Conservation (phyloP, 352 stramenopile genomes). For the Blastocystis sp. region DNA sequence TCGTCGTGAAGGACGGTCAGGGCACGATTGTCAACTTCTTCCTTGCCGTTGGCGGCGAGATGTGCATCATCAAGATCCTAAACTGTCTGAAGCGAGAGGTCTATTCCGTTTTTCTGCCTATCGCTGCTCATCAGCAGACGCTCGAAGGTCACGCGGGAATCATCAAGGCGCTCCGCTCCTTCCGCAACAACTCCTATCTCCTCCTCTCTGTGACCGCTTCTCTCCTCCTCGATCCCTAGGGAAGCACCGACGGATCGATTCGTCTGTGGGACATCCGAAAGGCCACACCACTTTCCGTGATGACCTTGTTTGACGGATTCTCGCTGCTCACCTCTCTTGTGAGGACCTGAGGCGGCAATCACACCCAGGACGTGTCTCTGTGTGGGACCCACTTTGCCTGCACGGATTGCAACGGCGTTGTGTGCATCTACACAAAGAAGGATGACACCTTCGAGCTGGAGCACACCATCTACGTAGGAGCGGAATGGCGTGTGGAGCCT, state of each 20-base stretch:
- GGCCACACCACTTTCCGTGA: not conserved
- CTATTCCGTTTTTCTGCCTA: not conserved
- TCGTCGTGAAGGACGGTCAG: conserved; percentile 28
- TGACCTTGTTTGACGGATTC: not conserved
- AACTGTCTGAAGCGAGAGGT: conserved; percentile 24
- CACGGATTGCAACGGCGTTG: conserved; percentile 2
- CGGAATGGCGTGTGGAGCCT: not conserved
- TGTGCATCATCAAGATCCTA: conserved; percentile 27
- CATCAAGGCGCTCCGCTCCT: not conserved
- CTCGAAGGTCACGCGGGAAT: conserved; percentile 13
- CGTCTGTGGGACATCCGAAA: conserved; percentile 56
- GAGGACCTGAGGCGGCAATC: not conserved
- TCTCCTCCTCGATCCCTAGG: not conserved
- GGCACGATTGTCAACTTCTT: not conserved
- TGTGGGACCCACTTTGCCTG: conserved; percentile 20
- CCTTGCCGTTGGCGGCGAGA: conserved; percentile 9
- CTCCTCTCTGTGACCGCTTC: not conserved
- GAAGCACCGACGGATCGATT: conserved; percentile 36
- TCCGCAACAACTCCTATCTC: conserved; percentile 11
- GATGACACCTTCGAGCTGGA: conserved; percentile 18
- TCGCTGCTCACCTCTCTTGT: not conserved
- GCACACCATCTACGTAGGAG: conserved; percentile 21
- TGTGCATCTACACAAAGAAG: not conserved
- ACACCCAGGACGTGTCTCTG: conserved; percentile 8
- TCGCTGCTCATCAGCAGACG: not conserved